Percentiles rank a stretch among this genome's conserved stretches.
Conservation (phyloP, 495 filamentous ascomycete genomes). For the Penicillium lagena region DNA sequence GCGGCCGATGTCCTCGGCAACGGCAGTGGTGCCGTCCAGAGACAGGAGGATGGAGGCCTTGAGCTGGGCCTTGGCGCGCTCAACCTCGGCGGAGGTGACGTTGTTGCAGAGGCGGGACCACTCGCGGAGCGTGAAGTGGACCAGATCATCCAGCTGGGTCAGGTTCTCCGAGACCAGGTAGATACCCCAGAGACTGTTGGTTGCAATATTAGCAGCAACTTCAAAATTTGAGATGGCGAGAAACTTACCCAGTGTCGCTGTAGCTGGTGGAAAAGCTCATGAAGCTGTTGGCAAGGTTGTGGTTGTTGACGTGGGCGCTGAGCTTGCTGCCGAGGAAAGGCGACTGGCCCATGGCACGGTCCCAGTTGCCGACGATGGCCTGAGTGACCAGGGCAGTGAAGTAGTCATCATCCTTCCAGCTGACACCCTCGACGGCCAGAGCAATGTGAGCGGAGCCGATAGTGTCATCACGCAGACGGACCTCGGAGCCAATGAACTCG, state of each 20-base stretch:
- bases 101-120: conserved; percentile 87
- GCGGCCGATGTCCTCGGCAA: conserved; percentile 96
- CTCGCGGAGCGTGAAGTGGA: conserved; percentile 97
- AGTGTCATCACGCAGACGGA: conserved; percentile 91
- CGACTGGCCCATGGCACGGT: conserved; percentile 96
- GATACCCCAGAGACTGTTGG: conserved; percentile 89
- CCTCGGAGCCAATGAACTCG: conserved; percentile 93
- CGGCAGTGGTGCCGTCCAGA: conserved; percentile 93
- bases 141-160: conserved; percentile 82
- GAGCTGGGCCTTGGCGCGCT: conserved; percentile 98
- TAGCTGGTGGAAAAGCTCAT: conserved; percentile 99
- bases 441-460: conserved; percentile 95
- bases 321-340: conserved; percentile 97
- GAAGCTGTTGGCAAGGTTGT: conserved; percentile 96
- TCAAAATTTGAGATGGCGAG: not conserved
- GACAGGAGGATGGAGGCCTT: conserved; percentile 97
- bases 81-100: conserved; percentile 84
- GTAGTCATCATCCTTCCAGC: conserved; percentile 98
- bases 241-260: conserved; percentile 88
- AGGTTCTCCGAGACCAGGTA: conserved; percentile 93
- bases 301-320: conserved; percentile 83
- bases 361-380: conserved; percentile 99
- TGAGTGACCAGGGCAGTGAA: conserved; percentile 96
- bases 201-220: conserved; percentile 9
- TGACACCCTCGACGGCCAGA: conserved; percentile 97